Evolutionary conservation across 2,329 filamentous ascomycete species (phyloP), one percentile per base, ranked within the genome.

Genomic region (Macroventuria anomochaeta): DNA sequence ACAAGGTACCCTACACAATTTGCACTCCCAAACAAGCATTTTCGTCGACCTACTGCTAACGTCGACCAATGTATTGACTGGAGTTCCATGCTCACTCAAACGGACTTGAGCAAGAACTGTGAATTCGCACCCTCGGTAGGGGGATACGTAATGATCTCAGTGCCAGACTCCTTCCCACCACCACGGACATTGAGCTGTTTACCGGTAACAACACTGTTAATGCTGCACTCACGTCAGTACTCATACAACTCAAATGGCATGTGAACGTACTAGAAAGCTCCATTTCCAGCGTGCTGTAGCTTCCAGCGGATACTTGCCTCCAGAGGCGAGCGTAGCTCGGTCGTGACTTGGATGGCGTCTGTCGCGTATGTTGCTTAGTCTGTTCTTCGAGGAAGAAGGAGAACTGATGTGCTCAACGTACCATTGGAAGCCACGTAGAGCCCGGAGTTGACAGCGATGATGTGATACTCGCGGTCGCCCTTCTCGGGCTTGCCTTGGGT

Each of bases 271-370:
- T 47, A 39, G 28, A 32, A 47, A 12, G 33, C 7, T 20, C 44
- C 44, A 13, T 47, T 39, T 29, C 44, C 34, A 11, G 44, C 25
- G 7, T n/a, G n/a, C 18, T 15, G 8, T 3, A 47, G 13, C 26
- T 47, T 47, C 44, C 44, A 47, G 34, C 44, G 44, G 12, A 47
- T 8, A 18, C 34, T 39, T 10, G 7, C 12, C 12, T 47, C 34
- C 2, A 38, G 34, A 3, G 44, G 44, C n/a, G 34, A 39, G 18
- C 33, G 34, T 2, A 47, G 25, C 26, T 47, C 44, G 3, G 28
- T 39, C 12, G 33, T 46, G 18, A 46, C 42, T 23, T 46, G 29
- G 2, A 29, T 21, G 7, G n/a, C 33, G 12, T 37, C 42, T 46
- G 11, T 29, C 11, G 12, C 12, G 40, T 21, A 18, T 15, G 7